Evolutionary conservation across 768 basidiomycete species (phyloP), one percentile per base, ranked within the genome.

Genomic region (Mrakia frigida): DNA sequence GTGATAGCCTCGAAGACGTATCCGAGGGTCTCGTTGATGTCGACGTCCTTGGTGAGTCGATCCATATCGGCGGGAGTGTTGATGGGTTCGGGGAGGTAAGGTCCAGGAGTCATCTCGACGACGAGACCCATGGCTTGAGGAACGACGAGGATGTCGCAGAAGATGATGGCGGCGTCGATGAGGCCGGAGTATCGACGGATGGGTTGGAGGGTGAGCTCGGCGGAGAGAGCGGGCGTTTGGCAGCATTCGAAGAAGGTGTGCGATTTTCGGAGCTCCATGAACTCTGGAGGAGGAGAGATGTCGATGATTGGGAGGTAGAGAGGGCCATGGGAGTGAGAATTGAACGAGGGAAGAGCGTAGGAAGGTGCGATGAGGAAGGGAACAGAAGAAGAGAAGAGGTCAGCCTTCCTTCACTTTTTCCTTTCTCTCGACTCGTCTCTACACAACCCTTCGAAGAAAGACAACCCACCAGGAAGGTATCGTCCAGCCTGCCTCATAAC

Each of bases 111-210:
- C 96, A 99, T 98, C 81, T 91, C 86, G 33, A 86, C 85, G 37
- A 78, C 80, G 90, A 99, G 91, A n/a, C 97, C 97, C 90, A 99
- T 89, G 35, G 97, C 97, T 82, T 98, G 95, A 0, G 97, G 97
- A 75, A 99, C 87, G 83, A 99, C 95, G 79, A 99, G 90, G 67
- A 98, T 99, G 83, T 98, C 97, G 80, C 90, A 92, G 86, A 99
- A 99, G 84, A 98, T 98, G 85, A 98, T 98, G 74, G 94, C 88
- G 16, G 96, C 96, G 84, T 98, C 97, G 80, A 99, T 84, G 50
- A 95, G 87, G 63, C 90, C 92, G 1, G 88, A 82, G 84, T 92
- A 98, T 61, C 94, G 89, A 70, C 90, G 88, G 81, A 98, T 93
- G 69, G 97, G 97, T 83, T 98, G 97, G n/a, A 97, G 84, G 21